Evolutionary conservation across 2,329 filamentous ascomycete species (phyloP).

Genomic region (Cucurbitaria berberidis): DNA sequence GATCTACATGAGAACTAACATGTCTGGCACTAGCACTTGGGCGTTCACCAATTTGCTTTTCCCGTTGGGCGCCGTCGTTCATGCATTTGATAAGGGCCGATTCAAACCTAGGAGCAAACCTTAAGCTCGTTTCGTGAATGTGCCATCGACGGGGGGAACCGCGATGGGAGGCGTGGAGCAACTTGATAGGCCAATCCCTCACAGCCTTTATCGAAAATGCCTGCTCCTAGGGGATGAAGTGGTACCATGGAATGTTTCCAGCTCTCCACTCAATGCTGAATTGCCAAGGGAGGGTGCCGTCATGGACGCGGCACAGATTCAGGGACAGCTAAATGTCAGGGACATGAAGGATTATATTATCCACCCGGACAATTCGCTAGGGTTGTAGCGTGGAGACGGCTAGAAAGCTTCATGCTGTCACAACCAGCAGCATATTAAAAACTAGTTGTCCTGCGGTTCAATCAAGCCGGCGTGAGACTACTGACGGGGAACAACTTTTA

Average conservation of each 20-base stretch:
- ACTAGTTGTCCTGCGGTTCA: too few species aligned
- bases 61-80: constrained; percentile 5
- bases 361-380: neutral
- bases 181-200: neutral
- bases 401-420: neutral
- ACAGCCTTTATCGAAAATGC: neutral
- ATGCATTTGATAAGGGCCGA: constrained; percentile 4
- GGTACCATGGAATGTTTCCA: neutral
- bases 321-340: constrained; percentile 2
- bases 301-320: neutral
- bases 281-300: neutral
- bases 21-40: constrained; percentile 4
- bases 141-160: neutral
- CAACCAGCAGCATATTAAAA: too few species aligned
- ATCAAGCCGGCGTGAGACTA: neutral
- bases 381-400: constrained; percentile 5
- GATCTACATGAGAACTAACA: neutral
- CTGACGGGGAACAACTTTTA: neutral
- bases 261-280: neutral
- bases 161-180: neutral
- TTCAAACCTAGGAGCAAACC: neutral
- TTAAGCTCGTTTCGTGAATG: neutral
- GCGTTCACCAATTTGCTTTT: constrained; percentile 12
- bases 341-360: constrained; percentile 6
- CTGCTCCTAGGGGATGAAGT: neutral